Conservation (phyloP, 495 filamentous ascomycete genomes). For the Hypoxylon fragiforme region DNA sequence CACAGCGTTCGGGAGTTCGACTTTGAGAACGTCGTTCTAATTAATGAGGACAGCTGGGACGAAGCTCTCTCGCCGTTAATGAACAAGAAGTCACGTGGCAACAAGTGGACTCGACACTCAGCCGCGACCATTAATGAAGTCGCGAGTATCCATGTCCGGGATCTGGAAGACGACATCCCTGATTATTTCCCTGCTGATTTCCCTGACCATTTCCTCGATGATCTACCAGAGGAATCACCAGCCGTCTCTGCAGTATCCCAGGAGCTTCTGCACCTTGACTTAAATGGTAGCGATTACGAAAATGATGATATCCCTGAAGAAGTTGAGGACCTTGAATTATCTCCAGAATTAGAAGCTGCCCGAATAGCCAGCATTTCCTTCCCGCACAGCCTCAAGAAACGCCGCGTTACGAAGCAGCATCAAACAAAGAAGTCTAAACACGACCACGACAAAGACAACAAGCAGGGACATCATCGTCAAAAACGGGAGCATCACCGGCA, state of each 20-base stretch:
- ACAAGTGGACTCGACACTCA: conserved; percentile 49
- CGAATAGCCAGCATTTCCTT: conserved; percentile 45
- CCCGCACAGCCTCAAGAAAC: conserved; percentile 55
- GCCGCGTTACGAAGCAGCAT: conserved; percentile 45
- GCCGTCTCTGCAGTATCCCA: conserved; percentile 48
- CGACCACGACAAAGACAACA: conserved; percentile 32
- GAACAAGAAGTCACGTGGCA: conserved; percentile 32
- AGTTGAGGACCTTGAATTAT: conserved; percentile 38
- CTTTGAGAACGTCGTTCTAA: conserved; percentile 68
- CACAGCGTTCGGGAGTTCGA: conserved; percentile 68
- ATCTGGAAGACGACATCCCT: too few species aligned
- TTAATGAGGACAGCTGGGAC: conserved; percentile 69
- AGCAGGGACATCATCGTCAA: conserved; percentile 19
- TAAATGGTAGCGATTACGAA: conserved; percentile 44
- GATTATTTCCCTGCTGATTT: too few species aligned
- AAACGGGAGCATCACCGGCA: conserved; percentile 36
- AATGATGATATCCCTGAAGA: conserved; percentile 42
- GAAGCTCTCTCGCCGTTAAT: conserved; percentile 71
- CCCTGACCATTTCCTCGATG: neutral
- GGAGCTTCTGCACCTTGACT: conserved; percentile 47
- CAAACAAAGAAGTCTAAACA: conserved; percentile 42
- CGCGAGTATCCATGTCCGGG: conserved; percentile 20
- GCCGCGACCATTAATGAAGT: conserved; percentile 35
- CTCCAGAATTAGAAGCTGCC: conserved; percentile 49
- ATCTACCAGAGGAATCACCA: conserved; percentile 40